phyloP scores from a whole-genome alignment of 148 eudicot genomes.

The Amaranthus palmeri region DNA sequence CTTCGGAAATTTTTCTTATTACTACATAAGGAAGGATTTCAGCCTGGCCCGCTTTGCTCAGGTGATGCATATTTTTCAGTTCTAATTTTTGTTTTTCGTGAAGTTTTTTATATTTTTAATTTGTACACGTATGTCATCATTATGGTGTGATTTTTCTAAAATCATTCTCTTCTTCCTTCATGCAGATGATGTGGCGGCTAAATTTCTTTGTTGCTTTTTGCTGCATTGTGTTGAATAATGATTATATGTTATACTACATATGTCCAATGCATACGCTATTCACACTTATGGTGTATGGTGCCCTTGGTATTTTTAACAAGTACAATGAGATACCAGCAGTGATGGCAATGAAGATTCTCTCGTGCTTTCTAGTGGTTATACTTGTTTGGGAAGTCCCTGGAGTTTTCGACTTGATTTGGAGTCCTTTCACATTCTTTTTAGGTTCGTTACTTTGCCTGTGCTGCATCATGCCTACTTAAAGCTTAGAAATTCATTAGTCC shows the following conservation, averaged over 20 bases:
- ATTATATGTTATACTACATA: slow-evolving; percentile 86
- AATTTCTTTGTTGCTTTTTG: slow-evolving; percentile 84
- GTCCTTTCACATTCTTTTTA: slow-evolving; percentile 63
- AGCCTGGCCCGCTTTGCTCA: slow-evolving; percentile 85
- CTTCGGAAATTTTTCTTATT: slow-evolving; percentile 93
- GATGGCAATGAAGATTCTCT: slow-evolving; percentile 59
- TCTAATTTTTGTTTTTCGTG: too few species aligned
- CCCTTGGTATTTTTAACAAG: slow-evolving; percentile 81
- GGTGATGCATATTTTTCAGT: slow-evolving; percentile 30
- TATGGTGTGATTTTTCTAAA: neutral
- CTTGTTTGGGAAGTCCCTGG: slow-evolving; percentile 91
- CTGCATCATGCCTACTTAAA: neutral
- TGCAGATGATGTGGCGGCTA: slow-evolving; percentile 99
- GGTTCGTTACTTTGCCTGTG: slow-evolving; percentile 38
- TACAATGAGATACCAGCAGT: slow-evolving; percentile 84
- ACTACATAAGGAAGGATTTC: slow-evolving; percentile 88
- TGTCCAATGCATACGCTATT: slow-evolving; percentile 98
- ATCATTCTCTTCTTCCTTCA: slow-evolving; percentile 16
- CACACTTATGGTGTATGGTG: slow-evolving; percentile 95
- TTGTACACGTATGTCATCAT: slow-evolving; percentile 1
- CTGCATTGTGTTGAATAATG: slow-evolving; percentile 84
- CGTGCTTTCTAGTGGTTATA: slow-evolving; percentile 77
- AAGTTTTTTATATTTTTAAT: too few species aligned
- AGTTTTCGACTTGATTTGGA: slow-evolving; percentile 73
- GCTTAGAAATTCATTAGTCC: neutral